Evolutionary conservation across 805 yeast species (phyloP).

Genomic region (Metschnikowia matae): DNA sequence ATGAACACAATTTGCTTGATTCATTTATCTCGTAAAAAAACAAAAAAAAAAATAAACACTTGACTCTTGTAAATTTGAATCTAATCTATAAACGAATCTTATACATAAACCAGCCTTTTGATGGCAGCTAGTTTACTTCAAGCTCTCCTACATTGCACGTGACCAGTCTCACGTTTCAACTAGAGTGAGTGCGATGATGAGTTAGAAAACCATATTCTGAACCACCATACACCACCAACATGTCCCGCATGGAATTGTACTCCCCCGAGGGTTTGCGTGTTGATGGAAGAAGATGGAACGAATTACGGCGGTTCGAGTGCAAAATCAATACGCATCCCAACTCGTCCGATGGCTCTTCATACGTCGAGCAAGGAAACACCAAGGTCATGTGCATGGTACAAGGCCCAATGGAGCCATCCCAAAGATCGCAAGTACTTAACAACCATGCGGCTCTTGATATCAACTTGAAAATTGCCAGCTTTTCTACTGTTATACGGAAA

Average conservation of each 20-base stretch:
- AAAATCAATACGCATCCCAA: constrained; percentile 83
- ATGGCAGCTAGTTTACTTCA: too few species aligned
- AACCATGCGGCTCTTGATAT: constrained; percentile 59
- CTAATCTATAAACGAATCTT: too few species aligned
- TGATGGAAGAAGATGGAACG: constrained; percentile 96
- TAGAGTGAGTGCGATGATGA: constrained; percentile 5
- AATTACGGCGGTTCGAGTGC: constrained; percentile 76
- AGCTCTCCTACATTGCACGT: constrained; percentile 2
- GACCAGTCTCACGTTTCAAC: constrained; percentile 1
- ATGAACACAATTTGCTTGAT: too few species aligned
- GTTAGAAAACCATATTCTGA: not conserved
- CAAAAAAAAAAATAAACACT: too few species aligned
- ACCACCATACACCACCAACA: constrained; percentile 15
- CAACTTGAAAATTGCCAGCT: constrained; percentile 70
- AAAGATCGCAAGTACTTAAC: constrained; percentile 47
- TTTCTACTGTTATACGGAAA: constrained; percentile 72
- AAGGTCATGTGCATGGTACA: constrained; percentile 79
- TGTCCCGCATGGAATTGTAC: constrained; percentile 75
- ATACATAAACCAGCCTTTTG: too few species aligned
- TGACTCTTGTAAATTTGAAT: too few species aligned
- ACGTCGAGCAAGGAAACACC: constrained; percentile 87
- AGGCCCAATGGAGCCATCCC: constrained; percentile 85
- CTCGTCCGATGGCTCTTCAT: constrained; percentile 88
- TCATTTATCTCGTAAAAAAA: too few species aligned
- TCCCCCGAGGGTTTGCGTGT: constrained; percentile 93